phyloP scores from a whole-genome alignment of 2,329 filamentous ascomycete species.

The Coniella vitis region DNA sequence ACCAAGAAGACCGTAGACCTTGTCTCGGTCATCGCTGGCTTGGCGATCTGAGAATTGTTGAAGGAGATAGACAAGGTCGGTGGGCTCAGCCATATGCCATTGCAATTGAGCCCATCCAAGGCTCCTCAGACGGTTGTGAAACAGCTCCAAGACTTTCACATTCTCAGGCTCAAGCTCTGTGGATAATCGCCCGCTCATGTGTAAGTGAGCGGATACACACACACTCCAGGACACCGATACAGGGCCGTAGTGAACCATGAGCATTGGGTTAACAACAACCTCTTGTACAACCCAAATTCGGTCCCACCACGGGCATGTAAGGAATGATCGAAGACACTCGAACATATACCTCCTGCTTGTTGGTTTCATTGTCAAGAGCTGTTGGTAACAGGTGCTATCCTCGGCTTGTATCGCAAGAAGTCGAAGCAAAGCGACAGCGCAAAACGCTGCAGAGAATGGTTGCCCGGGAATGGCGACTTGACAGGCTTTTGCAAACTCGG shows the following conservation, averaged over 20 bases:
- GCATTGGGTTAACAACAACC: not conserved
- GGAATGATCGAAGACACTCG: not conserved
- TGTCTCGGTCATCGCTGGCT: slow-evolving; percentile 10
- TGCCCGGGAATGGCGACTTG: not conserved
- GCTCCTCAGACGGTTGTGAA: not conserved
- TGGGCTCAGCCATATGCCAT: not conserved
- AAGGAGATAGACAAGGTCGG: not conserved
- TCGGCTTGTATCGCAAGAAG: not conserved
- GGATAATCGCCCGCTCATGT: no score
- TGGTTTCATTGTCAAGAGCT: not conserved
- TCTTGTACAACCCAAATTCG: slow-evolving; percentile 11
- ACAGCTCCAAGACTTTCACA: not conserved
- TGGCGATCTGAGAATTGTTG: slow-evolving; percentile 4
- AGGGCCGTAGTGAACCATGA: slow-evolving; percentile 1
- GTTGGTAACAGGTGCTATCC: not conserved
- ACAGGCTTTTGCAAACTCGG: not conserved
- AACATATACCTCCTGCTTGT: not conserved
- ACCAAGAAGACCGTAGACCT: slow-evolving; percentile 7
- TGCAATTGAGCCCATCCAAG: not conserved
- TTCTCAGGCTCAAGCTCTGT: slow-evolving; percentile 4
- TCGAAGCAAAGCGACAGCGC: not conserved
- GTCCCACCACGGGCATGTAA: slow-evolving; percentile 5
- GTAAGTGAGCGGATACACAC: no score
- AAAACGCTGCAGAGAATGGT: not conserved
- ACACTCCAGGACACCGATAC: not conserved